Evolutionary conservation across 2,329 filamentous ascomycete species (phyloP).

Genomic region (Colletotrichum echinochloae): DNA sequence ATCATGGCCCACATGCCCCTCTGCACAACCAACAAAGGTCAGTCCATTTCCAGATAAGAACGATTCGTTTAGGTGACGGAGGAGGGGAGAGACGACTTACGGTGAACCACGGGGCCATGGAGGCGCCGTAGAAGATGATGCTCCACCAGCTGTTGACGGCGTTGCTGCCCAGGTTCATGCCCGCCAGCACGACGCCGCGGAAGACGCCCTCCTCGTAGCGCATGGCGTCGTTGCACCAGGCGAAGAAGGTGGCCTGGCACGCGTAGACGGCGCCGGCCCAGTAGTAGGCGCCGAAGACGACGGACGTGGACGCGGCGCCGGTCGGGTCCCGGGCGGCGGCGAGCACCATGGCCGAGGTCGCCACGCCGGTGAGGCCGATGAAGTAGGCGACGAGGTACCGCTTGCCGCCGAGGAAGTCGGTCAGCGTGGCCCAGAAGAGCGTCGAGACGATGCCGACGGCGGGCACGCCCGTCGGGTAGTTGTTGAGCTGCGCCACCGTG

Average conservation of each 20-base stretch:
- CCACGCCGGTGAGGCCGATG: slow-evolving; percentile 73
- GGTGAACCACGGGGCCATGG: slow-evolving; percentile 74
- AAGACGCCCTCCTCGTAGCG: slow-evolving; percentile 72
- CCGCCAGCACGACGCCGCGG: slow-evolving; percentile 75
- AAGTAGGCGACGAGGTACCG: slow-evolving; percentile 76
- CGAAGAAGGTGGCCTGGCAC: slow-evolving; percentile 80
- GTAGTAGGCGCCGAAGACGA: slow-evolving; percentile 75
- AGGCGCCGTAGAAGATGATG: slow-evolving; percentile 76
- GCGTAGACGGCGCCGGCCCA: slow-evolving; percentile 78
- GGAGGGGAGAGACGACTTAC: slow-evolving; percentile 54
- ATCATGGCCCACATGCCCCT: slow-evolving; percentile 83
- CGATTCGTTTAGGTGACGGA: not conserved
- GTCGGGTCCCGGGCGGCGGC: slow-evolving; percentile 58
- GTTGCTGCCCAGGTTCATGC: slow-evolving; percentile 78
- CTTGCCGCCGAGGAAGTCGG: slow-evolving; percentile 72
- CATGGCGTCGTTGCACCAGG: slow-evolving; percentile 80
- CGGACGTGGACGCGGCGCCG: slow-evolving; percentile 56
- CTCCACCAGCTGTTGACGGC: slow-evolving; percentile 81
- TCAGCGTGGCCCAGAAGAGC: slow-evolving; percentile 76
- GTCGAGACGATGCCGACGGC: slow-evolving; percentile 70
- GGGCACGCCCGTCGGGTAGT: slow-evolving; percentile 68
- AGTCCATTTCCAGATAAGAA: slow-evolving; percentile 12
- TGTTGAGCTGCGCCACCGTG: slow-evolving; percentile 63
- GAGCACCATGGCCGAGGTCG: slow-evolving; percentile 72
- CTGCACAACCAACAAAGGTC: slow-evolving; percentile 47